These are phyloP conservation scores for Xylariaceae sp. DNA, from an alignment of 2,329 filamentous ascomycete species.

Conservation along the genomic window DNA sequence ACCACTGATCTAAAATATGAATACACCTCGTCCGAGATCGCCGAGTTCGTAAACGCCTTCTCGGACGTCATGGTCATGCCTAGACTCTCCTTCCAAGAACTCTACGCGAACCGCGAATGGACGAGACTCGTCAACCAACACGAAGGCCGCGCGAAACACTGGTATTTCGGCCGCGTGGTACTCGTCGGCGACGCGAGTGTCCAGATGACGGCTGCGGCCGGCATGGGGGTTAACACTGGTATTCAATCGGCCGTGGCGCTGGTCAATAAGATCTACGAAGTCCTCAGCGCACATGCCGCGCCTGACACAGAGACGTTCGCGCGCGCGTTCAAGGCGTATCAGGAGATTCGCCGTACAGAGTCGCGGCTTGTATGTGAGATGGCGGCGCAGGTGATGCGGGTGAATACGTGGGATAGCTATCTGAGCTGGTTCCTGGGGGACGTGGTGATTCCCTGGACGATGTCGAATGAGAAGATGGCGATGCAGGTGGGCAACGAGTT, in stretches of 20 bases:
- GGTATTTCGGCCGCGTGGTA: slow-evolving; percentile 14
- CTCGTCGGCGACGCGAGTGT: slow-evolving; percentile 13
- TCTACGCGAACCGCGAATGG: slow-evolving; percentile 15
- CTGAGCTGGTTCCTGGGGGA: slow-evolving; percentile 13
- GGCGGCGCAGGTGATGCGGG: slow-evolving; percentile 10
- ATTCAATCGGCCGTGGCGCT: slow-evolving; percentile 13
- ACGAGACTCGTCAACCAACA: slow-evolving; percentile 13
- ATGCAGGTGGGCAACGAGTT: neutral
- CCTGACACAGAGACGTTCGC: slow-evolving; percentile 4
- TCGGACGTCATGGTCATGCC: slow-evolving; percentile 18
- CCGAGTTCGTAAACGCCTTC: slow-evolving; percentile 14
- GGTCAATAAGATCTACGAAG: slow-evolving; percentile 14
- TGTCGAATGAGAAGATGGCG: slow-evolving; percentile 3
- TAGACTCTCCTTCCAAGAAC: slow-evolving; percentile 8
- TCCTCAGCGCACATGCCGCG: neutral
- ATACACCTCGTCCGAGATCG: slow-evolving; percentile 13
- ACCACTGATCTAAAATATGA: slow-evolving; percentile 6
- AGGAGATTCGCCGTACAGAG: slow-evolving; percentile 12
- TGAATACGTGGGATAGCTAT: slow-evolving; percentile 17
- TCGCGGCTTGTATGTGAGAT: slow-evolving; percentile 3
- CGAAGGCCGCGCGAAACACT: slow-evolving; percentile 13
- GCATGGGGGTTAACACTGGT: slow-evolving; percentile 16
- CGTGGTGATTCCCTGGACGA: slow-evolving; percentile 6
- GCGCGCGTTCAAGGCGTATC: slow-evolving; percentile 13
- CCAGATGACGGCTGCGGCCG: slow-evolving; percentile 16